Evolutionary conservation across 805 yeast species (phyloP), one percentile per base, ranked within the genome.

Genomic region (Deakozyma indianensis): DNA sequence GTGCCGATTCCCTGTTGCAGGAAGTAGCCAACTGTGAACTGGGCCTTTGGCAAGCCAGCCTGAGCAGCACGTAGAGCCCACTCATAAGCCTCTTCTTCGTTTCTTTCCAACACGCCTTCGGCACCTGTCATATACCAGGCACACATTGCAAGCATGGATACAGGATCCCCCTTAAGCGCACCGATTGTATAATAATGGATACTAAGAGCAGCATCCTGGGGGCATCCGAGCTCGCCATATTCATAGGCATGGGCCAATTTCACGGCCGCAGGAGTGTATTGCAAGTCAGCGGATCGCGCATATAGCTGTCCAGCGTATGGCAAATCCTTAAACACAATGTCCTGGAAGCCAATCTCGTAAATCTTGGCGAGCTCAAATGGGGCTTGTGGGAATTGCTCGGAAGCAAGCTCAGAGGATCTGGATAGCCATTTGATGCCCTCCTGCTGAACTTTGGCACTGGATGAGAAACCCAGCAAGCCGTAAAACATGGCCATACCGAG

Each of bases 41-140:
- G 94, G 1, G 94, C 97, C 60, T 85, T 85, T 3, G 85, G 73
- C 29, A 73, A 69, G 15, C 84, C 84, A 35, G 76, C 65, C 38
- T 73, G 69, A 0, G 97, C 96, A 0, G 97, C 90, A 51, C 84
- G 70, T 45, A 75, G 66, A 1, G 96, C 96, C 97, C 97, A 92
- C 55, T 85, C 92, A 60, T 80, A 90, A 1, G 96, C 94, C 62
- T 88, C 96, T 45, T 66, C 73, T 45, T 80, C 83, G 60, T 88
- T 90, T 50, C 75, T 74, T 5, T 78, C 80, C 54, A 92, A 70
- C 41, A 74, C 75, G n/a, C 92, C 88, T 27, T 83, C 88, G 27
- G 84, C 79, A 0, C 98, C 98, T 23, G 86, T 81, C 62, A 90
- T 69, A 60, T 90, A 92, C 96, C 97, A 92, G 1, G 96, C 96